Base-by-base conservation (phyloP, 163 green algal species). In the Volvox carteri region DNA sequence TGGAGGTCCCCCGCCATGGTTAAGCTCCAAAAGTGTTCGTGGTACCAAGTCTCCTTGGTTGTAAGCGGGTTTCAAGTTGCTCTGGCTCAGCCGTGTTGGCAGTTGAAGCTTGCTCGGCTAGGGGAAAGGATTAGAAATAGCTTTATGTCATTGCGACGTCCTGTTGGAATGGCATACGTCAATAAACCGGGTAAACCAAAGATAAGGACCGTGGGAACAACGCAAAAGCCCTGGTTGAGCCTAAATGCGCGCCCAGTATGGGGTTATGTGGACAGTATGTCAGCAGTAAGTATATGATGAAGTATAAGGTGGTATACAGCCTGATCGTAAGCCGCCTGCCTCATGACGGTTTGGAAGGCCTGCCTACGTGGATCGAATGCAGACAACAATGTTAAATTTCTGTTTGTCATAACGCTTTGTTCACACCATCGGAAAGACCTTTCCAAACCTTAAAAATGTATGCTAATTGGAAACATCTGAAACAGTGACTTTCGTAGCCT, bases 171-270 rank as follows among this genome's bases (percentile, higher is more conserved):
- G 19, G 60, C n/a, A 39, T 72, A 72, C 60, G n/a, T n/a, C n/a
- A n/a, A 39, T 23, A 39, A 11, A 39, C n/a, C 35, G 60, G n/a
- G 11, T 39, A 72, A 72, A 37, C 19, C 28, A 39, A 39, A 23
- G 60, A 39, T 23, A 72, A 23, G 60, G 28, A 39, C 12, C 12
- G 48, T 14, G 48, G 48, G 48, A 58, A 14, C 48, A 58, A 14
- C 48, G 48, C 11, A 37, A 56, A 78, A 78, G 70, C 70, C 70
- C 70, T 78, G 70, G 70, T 78, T 78, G 39, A 25, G 70, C 23
- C 14, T 54, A 8, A 58, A 75, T 75, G 60, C 37, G 67, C 67
- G 28, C 67, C 67, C 54, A 56, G 56, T 35, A 76, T 12, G 6
- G 23, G 60, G 60, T 23, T 28, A 28, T 73, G 16, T 39, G 65